phyloP scores from a whole-genome alignment of 2,329 filamentous ascomycete species.

The Verticillium zaregamsianum region DNA sequence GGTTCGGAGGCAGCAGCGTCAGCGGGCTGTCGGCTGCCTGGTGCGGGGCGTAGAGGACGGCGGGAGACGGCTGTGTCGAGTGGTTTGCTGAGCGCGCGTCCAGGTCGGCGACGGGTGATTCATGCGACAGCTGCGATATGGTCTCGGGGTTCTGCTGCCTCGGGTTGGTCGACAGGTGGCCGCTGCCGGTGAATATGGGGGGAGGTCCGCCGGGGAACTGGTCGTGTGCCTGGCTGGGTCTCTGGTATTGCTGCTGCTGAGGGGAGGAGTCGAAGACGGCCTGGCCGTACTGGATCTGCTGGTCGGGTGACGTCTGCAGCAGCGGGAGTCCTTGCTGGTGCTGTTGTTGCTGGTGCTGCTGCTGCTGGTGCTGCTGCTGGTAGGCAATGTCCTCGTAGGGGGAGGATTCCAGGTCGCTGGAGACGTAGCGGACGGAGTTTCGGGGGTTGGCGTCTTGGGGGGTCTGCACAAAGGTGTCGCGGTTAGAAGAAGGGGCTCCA shows the following conservation, averaged over 20 bases:
- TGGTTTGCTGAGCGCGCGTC: slow-evolving; percentile 39
- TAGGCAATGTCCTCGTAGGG: slow-evolving; percentile 43
- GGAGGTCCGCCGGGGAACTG: slow-evolving; percentile 29
- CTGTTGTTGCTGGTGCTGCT: slow-evolving; percentile 15
- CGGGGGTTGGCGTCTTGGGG: slow-evolving; percentile 30
- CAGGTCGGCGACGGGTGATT: slow-evolving; percentile 50
- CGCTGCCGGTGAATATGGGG: slow-evolving; percentile 24
- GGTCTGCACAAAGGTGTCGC: slow-evolving; percentile 33
- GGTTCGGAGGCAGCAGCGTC: slow-evolving; percentile 13
- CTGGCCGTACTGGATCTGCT: slow-evolving; percentile 35
- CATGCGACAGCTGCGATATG: slow-evolving; percentile 58
- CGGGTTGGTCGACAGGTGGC: slow-evolving; percentile 26
- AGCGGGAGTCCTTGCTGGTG: slow-evolving; percentile 19
- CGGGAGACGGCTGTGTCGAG: slow-evolving; percentile 38
- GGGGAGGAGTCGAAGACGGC: slow-evolving; percentile 34
- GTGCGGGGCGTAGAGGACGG: slow-evolving; percentile 33
- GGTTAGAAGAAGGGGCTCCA: slow-evolving; percentile 31
- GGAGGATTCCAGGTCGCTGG: slow-evolving; percentile 37
- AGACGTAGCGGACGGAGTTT: slow-evolving; percentile 45
- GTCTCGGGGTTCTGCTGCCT: slow-evolving; percentile 51
- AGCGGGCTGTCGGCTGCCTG: neutral
- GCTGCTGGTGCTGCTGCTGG: slow-evolving; percentile 32
- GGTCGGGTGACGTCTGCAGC: slow-evolving; percentile 26
- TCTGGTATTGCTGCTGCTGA: slow-evolving; percentile 22
- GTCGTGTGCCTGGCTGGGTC: slow-evolving; percentile 18